phyloP scores from a whole-genome alignment of 2,329 filamentous ascomycete species.

The Botryotinia convoluta region DNA sequence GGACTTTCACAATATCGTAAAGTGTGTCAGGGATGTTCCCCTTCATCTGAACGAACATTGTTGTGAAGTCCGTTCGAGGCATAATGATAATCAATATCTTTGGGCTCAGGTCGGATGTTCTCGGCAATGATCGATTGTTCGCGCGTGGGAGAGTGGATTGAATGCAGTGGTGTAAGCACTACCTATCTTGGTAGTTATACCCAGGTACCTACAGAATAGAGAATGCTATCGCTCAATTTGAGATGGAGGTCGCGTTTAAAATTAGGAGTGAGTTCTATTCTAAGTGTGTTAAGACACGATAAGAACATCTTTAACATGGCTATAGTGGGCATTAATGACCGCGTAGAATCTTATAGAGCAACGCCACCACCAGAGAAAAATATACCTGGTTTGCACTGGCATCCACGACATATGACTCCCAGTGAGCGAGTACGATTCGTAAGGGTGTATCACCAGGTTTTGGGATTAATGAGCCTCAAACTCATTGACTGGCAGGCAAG shows the following conservation, averaged over 20 bases:
- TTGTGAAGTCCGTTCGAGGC: not conserved
- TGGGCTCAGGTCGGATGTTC: not conserved
- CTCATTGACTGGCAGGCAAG: not conserved
- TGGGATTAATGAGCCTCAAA: not conserved
- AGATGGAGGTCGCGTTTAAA: not conserved
- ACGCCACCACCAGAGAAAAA: no score
- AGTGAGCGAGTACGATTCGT: not conserved
- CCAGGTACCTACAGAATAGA: no score
- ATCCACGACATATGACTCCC: not conserved
- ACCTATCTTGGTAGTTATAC: no score
- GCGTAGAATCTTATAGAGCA: not conserved
- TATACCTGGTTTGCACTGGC: not conserved
- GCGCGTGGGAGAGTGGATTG: no score
- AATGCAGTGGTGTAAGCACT: no score
- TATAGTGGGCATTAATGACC: not conserved
- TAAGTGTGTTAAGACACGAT: no score
- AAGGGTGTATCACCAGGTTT: not conserved
- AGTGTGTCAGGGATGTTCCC: not conserved
- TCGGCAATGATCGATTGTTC: no score
- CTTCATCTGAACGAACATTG: not conserved
- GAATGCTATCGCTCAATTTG: not conserved
- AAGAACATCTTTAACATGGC: not conserved
- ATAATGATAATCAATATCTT: not conserved
- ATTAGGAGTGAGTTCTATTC: not conserved
- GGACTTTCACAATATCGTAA: not conserved